Base-by-base conservation (phyloP, 257 asterid genomes). In the Penstemon newberryi region DNA sequence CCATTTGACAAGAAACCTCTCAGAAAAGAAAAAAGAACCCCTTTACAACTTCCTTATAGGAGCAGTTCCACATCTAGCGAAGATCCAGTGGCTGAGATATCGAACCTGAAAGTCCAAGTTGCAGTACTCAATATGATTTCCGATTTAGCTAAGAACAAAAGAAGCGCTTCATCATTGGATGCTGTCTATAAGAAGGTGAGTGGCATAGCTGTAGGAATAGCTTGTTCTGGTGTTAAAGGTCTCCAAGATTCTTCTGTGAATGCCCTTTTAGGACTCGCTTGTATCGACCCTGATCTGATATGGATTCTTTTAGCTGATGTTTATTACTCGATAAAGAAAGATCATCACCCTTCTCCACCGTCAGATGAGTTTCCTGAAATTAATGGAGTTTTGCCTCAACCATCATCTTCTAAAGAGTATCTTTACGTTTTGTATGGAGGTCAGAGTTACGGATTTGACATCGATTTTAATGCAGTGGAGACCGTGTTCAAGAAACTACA, bases 241-340 rank as follows among this genome's bases (percentile, higher is more conserved):
- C 87, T 94, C 13, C 95, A 75, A 52, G 96, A 83, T 6, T 83
- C 97, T 59, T 87, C 95, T 15, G 70, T 61, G 6, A 77, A 86
- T 6, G 96, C 96, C 63, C 95, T 94, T 7, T 74, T 37, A 5
- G 96, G 95, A 67, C 89, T 94, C 5, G 88, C 96, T 2, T 75
- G 83, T 4, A 54, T 91, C 9, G 96, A 94, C 78, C 85, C 97
- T 18, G 99, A 94, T 76, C 89, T 90, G 54, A 77, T 90, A 67
- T 94, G 99, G 99, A 82, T 94, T 70, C 97, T 94, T 52, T 45
- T 91, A 19, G 95, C 96, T 36, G 99, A 94, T 75, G 92, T 94
- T 65, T 86, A 94, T 79, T 94, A 87, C 81, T 87, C 96, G 19
- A 79, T 73, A 70, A 82, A 67, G 78, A 77, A 55, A 45, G 82